These are phyloP conservation scores for Rubia peregrina DNA, from an alignment of 305 asterid genomes.

Conservation along the genomic window DNA sequence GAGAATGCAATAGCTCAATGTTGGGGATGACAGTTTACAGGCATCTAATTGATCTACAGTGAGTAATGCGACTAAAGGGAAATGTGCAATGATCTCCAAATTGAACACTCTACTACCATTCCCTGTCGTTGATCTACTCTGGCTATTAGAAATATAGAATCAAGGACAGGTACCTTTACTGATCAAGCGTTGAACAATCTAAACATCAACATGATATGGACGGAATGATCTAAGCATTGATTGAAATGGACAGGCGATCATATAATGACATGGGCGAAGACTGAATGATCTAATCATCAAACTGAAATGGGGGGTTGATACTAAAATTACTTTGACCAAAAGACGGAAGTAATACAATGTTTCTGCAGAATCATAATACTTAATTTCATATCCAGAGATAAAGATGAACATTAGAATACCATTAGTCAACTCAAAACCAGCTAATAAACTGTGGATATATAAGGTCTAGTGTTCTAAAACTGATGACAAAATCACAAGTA, in stretches of 20 bases:
- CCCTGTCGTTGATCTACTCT: background rate
- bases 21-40: too few relatives aligned
- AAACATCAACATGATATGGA: background rate
- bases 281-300: background rate
- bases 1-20: too few relatives aligned
- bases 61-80: too few relatives aligned
- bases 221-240: too few relatives aligned
- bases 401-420: background rate
- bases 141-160: background rate
- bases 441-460: background rate
- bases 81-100: too few relatives aligned
- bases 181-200: background rate
- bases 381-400: background rate
- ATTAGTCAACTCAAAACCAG: background rate
- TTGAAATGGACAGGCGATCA: too few relatives aligned
- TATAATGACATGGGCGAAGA: too few relatives aligned
- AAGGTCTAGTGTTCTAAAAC: background rate
- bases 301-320: background rate
- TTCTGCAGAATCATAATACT: background rate
- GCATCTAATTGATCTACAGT: too few relatives aligned
- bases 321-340: background rate
- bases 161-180: too few relatives aligned
- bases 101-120: too few relatives aligned
- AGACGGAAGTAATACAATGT: background rate
- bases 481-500: background rate